Evolutionary conservation across 2,329 filamentous ascomycete species (phyloP).

Genomic region (Pyrenochaeta sp.): DNA sequence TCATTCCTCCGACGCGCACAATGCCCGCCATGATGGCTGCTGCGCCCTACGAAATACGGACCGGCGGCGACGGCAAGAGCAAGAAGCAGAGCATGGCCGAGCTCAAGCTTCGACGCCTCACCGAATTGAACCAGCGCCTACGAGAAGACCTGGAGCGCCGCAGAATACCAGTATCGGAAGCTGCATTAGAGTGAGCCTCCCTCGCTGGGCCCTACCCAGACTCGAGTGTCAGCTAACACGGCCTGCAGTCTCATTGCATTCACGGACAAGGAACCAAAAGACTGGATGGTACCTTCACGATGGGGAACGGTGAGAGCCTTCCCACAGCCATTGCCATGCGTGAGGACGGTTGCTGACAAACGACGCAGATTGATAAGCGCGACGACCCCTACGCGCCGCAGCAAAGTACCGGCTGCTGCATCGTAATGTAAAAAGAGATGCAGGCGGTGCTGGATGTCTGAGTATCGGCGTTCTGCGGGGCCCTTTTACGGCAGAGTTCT

Average conservation of each 20-base stretch:
- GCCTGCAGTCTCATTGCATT: slow-evolving; percentile 87
- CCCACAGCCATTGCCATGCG: neutral
- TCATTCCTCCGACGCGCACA: slow-evolving; percentile 24
- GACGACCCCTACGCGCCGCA: slow-evolving; percentile 99
- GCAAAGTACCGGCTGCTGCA: slow-evolving; percentile 91
- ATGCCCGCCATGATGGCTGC: slow-evolving; percentile 61
- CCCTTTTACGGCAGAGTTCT: slow-evolving; percentile 44
- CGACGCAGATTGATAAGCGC: slow-evolving; percentile 78
- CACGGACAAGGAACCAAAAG: slow-evolving; percentile 91
- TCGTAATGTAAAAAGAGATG: slow-evolving; percentile 77
- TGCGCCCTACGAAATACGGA: slow-evolving; percentile 71
- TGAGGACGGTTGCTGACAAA: slow-evolving; percentile 27
- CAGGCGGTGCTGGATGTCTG: slow-evolving; percentile 40
- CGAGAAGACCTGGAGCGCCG: slow-evolving; percentile 96
- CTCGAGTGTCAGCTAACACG: slow-evolving; percentile 29
- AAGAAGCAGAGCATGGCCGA: slow-evolving; percentile 99
- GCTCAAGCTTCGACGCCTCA: slow-evolving; percentile 93
- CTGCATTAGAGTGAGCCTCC: slow-evolving; percentile 65
- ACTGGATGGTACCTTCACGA: slow-evolving; percentile 98
- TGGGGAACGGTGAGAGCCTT: slow-evolving; percentile 82
- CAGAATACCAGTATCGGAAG: slow-evolving; percentile 94
- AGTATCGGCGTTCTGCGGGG: slow-evolving; percentile 50
- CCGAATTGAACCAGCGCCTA: slow-evolving; percentile 94
- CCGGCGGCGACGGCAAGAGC: slow-evolving; percentile 75
- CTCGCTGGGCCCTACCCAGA: neutral